Conservation (phyloP, 345 rosid species). For the Cardamine resedifolia region DNA sequence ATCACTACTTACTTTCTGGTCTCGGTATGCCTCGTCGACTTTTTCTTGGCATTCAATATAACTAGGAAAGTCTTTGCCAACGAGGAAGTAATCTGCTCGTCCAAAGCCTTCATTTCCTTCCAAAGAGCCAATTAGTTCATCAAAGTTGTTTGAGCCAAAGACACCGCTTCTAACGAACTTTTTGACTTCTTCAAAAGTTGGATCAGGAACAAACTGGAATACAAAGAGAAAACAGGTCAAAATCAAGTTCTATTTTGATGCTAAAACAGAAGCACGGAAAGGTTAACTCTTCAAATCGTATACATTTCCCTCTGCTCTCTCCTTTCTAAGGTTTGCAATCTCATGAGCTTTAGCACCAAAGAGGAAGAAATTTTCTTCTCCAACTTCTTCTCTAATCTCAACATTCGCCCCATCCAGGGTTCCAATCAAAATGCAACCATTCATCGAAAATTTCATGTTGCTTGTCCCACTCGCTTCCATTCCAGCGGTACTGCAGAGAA, state of each 20-base stretch:
- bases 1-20: slow-evolving; percentile 52
- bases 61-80: slow-evolving; percentile 86
- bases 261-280: not conserved
- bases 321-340: slow-evolving; percentile 66
- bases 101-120: slow-evolving; percentile 91
- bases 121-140: slow-evolving; percentile 67
- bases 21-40: slow-evolving; percentile 69
- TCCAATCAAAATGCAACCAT: slow-evolving; percentile 76
- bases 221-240: not conserved
- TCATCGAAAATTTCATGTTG: slow-evolving; percentile 93
- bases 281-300: not conserved
- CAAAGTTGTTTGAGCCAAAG: slow-evolving; percentile 59
- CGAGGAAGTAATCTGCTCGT: slow-evolving; percentile 77
- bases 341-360: slow-evolving; percentile 78
- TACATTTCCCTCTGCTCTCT: slow-evolving; percentile 78
- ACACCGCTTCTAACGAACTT: slow-evolving; percentile 61
- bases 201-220: slow-evolving; percentile 67
- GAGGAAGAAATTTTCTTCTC: slow-evolving; percentile 80
- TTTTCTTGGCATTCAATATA: slow-evolving; percentile 75
- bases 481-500: slow-evolving; percentile 68
- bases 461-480: slow-evolving; percentile 98
- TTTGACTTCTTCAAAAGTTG: slow-evolving; percentile 74
- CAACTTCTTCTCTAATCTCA: slow-evolving; percentile 79
- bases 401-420: slow-evolving; percentile 90
- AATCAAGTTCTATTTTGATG: not conserved